Evolutionary conservation across 192 early-diverging fungal species (phyloP), one percentile per base, ranked within the genome.

Genomic region (Physocladia obscura): DNA sequence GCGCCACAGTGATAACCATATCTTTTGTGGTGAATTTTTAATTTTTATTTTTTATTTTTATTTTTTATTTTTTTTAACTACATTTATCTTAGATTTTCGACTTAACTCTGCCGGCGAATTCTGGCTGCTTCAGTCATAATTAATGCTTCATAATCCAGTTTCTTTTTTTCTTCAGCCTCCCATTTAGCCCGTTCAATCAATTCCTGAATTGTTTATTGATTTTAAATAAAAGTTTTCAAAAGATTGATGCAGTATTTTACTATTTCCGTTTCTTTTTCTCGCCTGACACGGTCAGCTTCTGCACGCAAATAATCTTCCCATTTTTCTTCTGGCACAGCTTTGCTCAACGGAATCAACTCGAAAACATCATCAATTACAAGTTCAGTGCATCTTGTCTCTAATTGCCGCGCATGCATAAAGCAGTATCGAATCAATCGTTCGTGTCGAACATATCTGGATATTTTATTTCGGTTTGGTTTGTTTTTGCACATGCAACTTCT

Each of bases 291-390:
- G 37, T 57, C 67, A 26, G 49, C 54, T 44, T 69, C 67, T 17
- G 55, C 17, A 13, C 30, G n/a, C 31, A 69, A 21, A 40, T 69
- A 69, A 6, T 69, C 67, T n/a, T 38, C 55, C 67, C 67, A 69
- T 35, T 69, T 69, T 57, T 69, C 67, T 24, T 30, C 67, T 22
- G 32, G 67, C 24, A 69, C 58, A 22, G 35, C 67, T 19, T 15
- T 31, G 24, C 39, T 40, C 3, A 69, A 40, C 3, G 67, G 49
- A 1, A 6, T 4, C 2, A 56, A 30, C 15, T 57, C 51, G 19
- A 4, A 13, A 26, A 48, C n/a, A 4, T 1, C 2, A 5, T 69
- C 5, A 13, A 69, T 24, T 21, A 2, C 19, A 22, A n/a, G 19
- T 22, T 54, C 8, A 6, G 30, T 32, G 19, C 29, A 17, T 0